Conservation (phyloP, 2,329 filamentous ascomycete genomes). For the Fusarium sp. region DNA sequence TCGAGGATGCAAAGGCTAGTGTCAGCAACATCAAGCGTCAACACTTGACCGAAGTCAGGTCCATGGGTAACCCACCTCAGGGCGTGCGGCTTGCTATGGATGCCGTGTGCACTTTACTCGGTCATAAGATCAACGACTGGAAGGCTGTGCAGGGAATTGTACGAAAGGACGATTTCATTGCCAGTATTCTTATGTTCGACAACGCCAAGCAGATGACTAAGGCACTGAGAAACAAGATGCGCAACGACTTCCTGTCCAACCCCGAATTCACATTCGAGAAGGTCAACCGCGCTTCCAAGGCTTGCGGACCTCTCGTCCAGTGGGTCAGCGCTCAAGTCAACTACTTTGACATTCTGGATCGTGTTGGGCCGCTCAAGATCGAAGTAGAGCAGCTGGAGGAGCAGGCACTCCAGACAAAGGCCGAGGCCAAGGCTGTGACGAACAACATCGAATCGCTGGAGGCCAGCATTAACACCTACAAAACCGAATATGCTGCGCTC, state of each 20-base stretch:
- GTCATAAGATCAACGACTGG: slow-evolving; percentile 91
- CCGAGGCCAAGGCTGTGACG: slow-evolving; percentile 90
- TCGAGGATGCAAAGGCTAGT: slow-evolving; percentile 91
- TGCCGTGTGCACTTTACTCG: slow-evolving; percentile 94
- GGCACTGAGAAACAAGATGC: slow-evolving; percentile 84
- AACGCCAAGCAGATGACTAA: slow-evolving; percentile 96
- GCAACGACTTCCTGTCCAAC: slow-evolving; percentile 89
- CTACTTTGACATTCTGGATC: slow-evolving; percentile 96
- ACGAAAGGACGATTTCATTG: slow-evolving; percentile 94
- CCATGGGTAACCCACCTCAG: slow-evolving; percentile 91
- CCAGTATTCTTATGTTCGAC: slow-evolving; percentile 96
- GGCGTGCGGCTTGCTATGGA: slow-evolving; percentile 93
- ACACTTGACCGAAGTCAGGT: slow-evolving; percentile 95
- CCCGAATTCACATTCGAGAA: slow-evolving; percentile 96
- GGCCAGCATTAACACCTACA: slow-evolving; percentile 92
- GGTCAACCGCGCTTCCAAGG: slow-evolving; percentile 95
- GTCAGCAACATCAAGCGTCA: slow-evolving; percentile 99
- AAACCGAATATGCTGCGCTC: slow-evolving; percentile 92
- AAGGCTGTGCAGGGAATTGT: slow-evolving; percentile 90
- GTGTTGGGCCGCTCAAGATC: slow-evolving; percentile 89
- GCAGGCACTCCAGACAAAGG: slow-evolving; percentile 89
- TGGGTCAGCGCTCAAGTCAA: slow-evolving; percentile 98
- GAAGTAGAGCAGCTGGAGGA: slow-evolving; percentile 91
- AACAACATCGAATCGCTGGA: slow-evolving; percentile 87
- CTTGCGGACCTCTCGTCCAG: slow-evolving; percentile 94